Evolutionary conservation across 1,284 basidiomycete genomes (phyloP).

Genomic region (Ganoderma resinaceum): DNA sequence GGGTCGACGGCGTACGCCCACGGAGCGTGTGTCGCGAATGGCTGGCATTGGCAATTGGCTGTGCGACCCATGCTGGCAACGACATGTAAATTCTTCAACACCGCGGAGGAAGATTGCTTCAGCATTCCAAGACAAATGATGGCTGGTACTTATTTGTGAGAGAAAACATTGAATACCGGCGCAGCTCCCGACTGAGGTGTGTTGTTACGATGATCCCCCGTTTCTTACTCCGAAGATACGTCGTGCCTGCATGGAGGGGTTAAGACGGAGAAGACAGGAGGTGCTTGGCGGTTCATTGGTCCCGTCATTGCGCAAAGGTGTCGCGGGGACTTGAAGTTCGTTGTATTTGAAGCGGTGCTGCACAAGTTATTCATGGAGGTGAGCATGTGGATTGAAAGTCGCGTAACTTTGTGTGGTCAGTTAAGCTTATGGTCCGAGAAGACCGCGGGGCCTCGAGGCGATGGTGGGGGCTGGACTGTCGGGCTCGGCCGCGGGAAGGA

Average conservation of each 20-base stretch:
- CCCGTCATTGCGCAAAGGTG: not conserved
- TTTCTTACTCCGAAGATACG: not conserved
- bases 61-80: not conserved
- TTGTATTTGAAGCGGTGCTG: constrained; percentile 1
- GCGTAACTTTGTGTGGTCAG: not conserved
- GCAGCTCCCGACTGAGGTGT: not conserved
- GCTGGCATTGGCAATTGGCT: not conserved
- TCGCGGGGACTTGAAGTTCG: not conserved
- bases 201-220: not conserved
- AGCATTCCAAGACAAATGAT: not conserved
- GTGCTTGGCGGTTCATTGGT: not conserved
- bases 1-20: not conserved
- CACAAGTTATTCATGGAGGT: not conserved
- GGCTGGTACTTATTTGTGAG: not conserved
- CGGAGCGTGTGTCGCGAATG: not conserved
- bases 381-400: not conserved
- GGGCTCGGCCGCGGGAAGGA: not conserved
- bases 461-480: not conserved
- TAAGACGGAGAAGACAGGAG: not conserved
- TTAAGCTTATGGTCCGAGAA: constrained; percentile 7
- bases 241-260: not conserved
- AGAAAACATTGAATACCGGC: not conserved
- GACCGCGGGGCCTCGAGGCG: not conserved
- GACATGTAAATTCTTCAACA: not conserved
- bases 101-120: not conserved